phyloP scores from a whole-genome alignment of 768 basidiomycete species.

The Termitomyces sp. region DNA sequence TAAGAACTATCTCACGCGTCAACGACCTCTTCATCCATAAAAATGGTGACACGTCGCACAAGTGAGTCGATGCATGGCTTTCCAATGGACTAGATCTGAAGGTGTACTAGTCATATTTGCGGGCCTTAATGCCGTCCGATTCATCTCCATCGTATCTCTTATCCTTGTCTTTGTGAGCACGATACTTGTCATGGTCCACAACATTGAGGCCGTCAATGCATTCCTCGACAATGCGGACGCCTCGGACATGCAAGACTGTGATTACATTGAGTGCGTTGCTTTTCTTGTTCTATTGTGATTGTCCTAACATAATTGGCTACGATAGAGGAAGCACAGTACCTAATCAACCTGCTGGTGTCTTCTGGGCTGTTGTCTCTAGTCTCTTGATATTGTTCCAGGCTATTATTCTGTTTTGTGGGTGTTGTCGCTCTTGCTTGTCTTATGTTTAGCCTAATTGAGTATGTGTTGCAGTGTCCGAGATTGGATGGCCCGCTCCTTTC shows the following conservation, averaged over 20 bases:
- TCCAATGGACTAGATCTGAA: neutral
- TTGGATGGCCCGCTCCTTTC: slow-evolving; percentile 72
- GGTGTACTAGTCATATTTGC: slow-evolving; percentile 45
- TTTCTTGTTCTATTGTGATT: neutral
- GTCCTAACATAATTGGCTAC: neutral
- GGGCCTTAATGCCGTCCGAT: slow-evolving; percentile 72
- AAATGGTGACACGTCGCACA: slow-evolving; percentile 29
- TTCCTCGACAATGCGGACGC: slow-evolving; percentile 41
- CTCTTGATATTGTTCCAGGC: slow-evolving; percentile 83
- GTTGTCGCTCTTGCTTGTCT: neutral
- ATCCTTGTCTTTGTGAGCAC: slow-evolving; percentile 78
- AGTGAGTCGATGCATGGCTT: slow-evolving; percentile 16
- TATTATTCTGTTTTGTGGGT: slow-evolving; percentile 62
- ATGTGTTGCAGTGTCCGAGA: slow-evolving; percentile 50
- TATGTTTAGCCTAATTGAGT: neutral
- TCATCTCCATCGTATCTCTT: slow-evolving; percentile 71
- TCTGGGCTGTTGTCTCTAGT: slow-evolving; percentile 86
- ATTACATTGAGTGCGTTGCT: slow-evolving; percentile 69
- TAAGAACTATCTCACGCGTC: neutral
- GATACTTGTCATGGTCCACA: slow-evolving; percentile 67
- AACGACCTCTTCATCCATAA: neutral
- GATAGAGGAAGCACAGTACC: slow-evolving; percentile 78
- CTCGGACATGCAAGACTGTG: slow-evolving; percentile 48
- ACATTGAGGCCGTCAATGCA: slow-evolving; percentile 69
- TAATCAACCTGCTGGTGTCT: slow-evolving; percentile 86